Conservation (phyloP, 768 basidiomycete genomes). For the Kwoniella pini region DNA sequence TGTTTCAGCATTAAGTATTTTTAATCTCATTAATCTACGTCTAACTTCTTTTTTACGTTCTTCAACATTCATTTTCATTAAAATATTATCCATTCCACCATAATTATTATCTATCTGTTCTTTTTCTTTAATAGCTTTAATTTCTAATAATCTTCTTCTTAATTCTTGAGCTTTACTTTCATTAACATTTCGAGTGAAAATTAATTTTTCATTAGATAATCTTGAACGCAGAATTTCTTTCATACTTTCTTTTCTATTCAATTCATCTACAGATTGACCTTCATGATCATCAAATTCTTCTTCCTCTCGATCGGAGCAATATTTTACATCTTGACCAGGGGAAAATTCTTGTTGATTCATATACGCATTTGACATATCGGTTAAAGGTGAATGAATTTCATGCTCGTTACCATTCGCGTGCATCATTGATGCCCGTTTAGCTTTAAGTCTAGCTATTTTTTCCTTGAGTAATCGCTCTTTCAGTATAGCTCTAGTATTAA, state of each 20-base stretch:
- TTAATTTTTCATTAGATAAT: conserved; percentile 30
- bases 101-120: conserved; percentile 18
- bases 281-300: too few relatives aligned
- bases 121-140: conserved; percentile 24
- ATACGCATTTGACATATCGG: not conserved
- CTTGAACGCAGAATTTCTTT: conserved; percentile 8
- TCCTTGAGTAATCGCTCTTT: not conserved
- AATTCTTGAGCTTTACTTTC: conserved; percentile 38
- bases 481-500: not conserved
- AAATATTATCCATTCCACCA: conserved; percentile 26
- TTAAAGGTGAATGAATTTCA: not conserved
- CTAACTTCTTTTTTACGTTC: conserved; percentile 37
- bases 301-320: too few relatives aligned
- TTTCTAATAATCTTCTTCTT: conserved; percentile 26
- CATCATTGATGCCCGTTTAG: not conserved
- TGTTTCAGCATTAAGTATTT: conserved; percentile 47
- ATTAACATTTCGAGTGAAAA: conserved; percentile 16
- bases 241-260: not conserved
- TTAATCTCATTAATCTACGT: conserved; percentile 41
- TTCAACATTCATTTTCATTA: conserved; percentile 32
- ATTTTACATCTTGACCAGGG: too few relatives aligned
- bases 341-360: conserved; percentile 3
- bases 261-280: conserved; percentile 1
- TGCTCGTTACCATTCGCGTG: too few relatives aligned
- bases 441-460: conserved; percentile 4